Evolutionary conservation across 2,329 filamentous ascomycete genomes (phyloP).

Genomic region (Rhinocladiella mackenziei): DNA sequence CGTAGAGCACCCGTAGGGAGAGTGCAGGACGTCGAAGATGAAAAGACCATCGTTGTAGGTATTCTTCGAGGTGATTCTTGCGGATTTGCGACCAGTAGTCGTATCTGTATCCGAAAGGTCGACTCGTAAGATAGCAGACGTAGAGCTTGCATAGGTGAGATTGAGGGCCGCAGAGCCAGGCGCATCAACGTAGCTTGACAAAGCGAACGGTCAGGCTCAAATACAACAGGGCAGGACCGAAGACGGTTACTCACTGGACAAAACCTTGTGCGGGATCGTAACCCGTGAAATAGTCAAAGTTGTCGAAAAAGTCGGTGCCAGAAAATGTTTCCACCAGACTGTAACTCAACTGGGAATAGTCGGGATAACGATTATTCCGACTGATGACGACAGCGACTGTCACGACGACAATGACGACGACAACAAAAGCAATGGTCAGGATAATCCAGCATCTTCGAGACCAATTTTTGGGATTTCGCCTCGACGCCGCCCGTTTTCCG

Average conservation of each 20-base stretch:
- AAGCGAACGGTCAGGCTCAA: background rate
- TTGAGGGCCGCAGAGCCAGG: constrained; percentile 43
- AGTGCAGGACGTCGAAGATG: constrained; percentile 68
- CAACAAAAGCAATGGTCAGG: constrained; percentile 37
- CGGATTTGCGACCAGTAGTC: constrained; percentile 61
- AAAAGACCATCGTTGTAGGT: constrained; percentile 63
- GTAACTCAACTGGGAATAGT: constrained; percentile 43
- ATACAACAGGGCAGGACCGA: background rate
- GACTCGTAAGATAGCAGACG: constrained; percentile 57
- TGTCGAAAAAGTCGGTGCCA: constrained; percentile 43
- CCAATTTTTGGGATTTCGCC: constrained; percentile 51
- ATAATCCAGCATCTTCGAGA: constrained; percentile 50
- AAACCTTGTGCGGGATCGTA: constrained; percentile 45
- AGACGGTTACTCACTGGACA: constrained; percentile 46
- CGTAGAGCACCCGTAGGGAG: constrained; percentile 67
- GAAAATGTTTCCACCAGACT: constrained; percentile 41
- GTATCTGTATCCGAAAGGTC: constrained; percentile 58
- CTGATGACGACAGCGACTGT: constrained; percentile 42
- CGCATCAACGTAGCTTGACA: constrained; percentile 40
- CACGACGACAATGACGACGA: constrained; percentile 48
- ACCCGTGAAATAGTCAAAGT: constrained; percentile 45
- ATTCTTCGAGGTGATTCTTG: constrained; percentile 65
- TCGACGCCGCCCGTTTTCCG: too few species aligned
- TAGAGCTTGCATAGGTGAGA: constrained; percentile 56
- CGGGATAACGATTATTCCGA: constrained; percentile 40